Base-by-base conservation (phyloP, 2,329 filamentous ascomycete species). In the Colletotrichum theobromicola region DNA sequence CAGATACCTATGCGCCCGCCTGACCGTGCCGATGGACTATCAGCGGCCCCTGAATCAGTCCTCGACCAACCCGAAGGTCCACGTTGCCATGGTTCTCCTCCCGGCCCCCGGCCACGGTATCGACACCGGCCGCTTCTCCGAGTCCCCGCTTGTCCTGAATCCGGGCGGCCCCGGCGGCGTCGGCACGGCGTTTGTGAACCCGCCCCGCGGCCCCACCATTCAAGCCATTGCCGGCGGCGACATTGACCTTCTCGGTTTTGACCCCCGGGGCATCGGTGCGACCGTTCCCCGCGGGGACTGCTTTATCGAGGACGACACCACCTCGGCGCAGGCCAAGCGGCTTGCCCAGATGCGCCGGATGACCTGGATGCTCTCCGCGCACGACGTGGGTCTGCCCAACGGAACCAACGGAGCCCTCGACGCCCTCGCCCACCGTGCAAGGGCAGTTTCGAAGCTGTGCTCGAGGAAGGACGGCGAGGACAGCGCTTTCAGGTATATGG, bases 21-120 rank as follows among this genome's bases (percentile, higher is more conserved):
- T 88, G 12, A 87, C 85, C 9, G 84, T 88, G 5, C 85, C 87
- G 12, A 86, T 88, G 83, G 86, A 88, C 76, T 87, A 88, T 74
- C 78, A 82, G 72, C 82, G 84, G 16, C 85, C 85, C 10, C 73
- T 87, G 57, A 83, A 84, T 73, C 79, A 78, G 66, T 82, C 81
- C 24, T 66, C 77, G 30, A 64, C 77, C n/a, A 74, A 81, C 61
- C 81, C 82, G 13, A 82, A 83, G 72, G 83, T 85, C n/a, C 81
- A 85, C 75, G 76, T 86, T 62, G 84, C 84, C 42, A 76, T 85
- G 34, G 73, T 84, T 42, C 78, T 85, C 74, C 77, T 79, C 18
- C 81, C 82, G 5, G 82, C 81, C n/a, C 72, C 68, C 8, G 77
- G 79, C n/a, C 82, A 82, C 53, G 80, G 79, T 30, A 60, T 78